Conservation (phyloP, 805 yeast species). For the Barnettozyma salicaria region DNA sequence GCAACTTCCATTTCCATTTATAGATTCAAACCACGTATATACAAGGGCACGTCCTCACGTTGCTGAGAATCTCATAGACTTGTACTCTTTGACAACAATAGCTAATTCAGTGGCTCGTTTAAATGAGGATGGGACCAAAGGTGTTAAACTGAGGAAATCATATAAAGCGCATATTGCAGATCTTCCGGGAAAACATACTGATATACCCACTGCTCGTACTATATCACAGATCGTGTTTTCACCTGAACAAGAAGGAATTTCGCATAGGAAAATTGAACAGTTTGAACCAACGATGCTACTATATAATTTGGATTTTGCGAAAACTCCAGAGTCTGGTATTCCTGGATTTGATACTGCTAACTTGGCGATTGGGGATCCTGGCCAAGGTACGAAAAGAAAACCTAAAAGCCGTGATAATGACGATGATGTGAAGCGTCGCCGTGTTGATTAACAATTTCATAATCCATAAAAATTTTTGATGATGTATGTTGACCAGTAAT, state of each 20-base stretch:
- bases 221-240: slow-evolving; percentile 34
- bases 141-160: slow-evolving; percentile 88
- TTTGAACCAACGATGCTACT: slow-evolving; percentile 45
- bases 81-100: slow-evolving; percentile 61
- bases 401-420: slow-evolving; percentile 30
- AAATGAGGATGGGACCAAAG: slow-evolving; percentile 84
- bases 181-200: slow-evolving; percentile 67
- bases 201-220: slow-evolving; percentile 46
- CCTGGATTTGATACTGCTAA: slow-evolving; percentile 70
- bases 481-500: too few species aligned
- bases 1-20: slow-evolving; percentile 32
- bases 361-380: slow-evolving; percentile 51
- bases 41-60: slow-evolving; percentile 59
- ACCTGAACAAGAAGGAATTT: slow-evolving; percentile 25
- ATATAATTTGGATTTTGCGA: slow-evolving; percentile 52
- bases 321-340: slow-evolving; percentile 60
- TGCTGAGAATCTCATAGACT: slow-evolving; percentile 56
- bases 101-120: slow-evolving; percentile 81
- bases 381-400: slow-evolving; percentile 31
- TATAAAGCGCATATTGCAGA: slow-evolving; percentile 90
- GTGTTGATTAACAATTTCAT: slow-evolving; percentile 14
- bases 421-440: slow-evolving; percentile 26
- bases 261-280: slow-evolving; percentile 42
- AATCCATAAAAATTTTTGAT: neutral
- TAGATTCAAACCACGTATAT: slow-evolving; percentile 29